Evolutionary conservation across 2,329 filamentous ascomycete genomes (phyloP).

Genomic region (Chaetomiaceae sp.): DNA sequence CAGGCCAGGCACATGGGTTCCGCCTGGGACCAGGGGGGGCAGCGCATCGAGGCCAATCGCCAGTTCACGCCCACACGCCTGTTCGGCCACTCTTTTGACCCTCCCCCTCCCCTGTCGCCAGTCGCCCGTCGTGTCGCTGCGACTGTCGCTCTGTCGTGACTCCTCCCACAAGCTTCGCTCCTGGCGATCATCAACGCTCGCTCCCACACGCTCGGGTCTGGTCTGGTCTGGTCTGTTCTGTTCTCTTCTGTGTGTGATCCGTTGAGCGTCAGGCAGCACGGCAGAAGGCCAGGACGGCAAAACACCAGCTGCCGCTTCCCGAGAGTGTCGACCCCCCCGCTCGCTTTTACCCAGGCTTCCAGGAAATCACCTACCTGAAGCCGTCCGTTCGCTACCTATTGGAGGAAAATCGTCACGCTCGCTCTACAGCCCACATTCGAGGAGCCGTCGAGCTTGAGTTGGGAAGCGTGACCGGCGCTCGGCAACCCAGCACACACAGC

Average conservation of each 20-base stretch:
- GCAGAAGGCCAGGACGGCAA: too few species aligned
- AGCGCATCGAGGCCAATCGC: slow-evolving; percentile 16
- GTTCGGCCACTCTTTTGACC: slow-evolving; percentile 16
- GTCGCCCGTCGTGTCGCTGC: background rate
- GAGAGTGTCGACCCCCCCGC: background rate
- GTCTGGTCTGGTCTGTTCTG: background rate
- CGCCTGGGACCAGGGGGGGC: slow-evolving; percentile 2
- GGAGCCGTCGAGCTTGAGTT: background rate
- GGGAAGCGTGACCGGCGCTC: background rate
- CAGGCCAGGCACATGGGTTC: slow-evolving; percentile 17
- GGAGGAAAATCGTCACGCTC: background rate
- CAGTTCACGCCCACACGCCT: slow-evolving; percentile 8
- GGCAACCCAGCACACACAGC: background rate
- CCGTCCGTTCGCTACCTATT: slow-evolving; percentile 17
- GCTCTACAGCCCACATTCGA: background rate
- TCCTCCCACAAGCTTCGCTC: background rate
- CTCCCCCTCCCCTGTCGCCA: slow-evolving; percentile 14
- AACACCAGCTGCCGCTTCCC: too few species aligned
- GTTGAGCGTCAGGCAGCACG: too few species aligned
- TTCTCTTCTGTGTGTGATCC: too few species aligned
- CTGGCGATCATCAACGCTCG: slow-evolving; percentile 11
- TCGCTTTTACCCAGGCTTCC: slow-evolving; percentile 13
- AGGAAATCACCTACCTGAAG: slow-evolving; percentile 10
- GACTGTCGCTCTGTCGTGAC: background rate
- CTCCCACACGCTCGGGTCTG: slow-evolving; percentile 10